Base-by-base conservation (phyloP, 495 filamentous ascomycete genomes). In the Cercophora samala region DNA sequence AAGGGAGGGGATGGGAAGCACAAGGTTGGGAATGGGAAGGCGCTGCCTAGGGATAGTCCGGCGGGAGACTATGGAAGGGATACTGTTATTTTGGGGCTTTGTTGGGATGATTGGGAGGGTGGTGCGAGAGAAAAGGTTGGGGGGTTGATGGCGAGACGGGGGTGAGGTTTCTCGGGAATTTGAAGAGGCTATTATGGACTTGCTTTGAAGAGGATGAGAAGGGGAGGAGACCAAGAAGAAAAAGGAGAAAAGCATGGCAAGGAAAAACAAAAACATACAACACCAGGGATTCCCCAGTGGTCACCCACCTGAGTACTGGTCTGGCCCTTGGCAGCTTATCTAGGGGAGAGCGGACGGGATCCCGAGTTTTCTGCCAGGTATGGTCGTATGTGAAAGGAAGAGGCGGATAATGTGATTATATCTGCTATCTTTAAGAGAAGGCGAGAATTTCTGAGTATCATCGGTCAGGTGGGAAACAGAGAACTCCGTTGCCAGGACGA, bases 331-430 rank as follows among this genome's bases (percentile, higher is more conserved):
- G 19, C 4, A 13, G 58, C 23, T 60, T 60, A 29, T 75, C 75
- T 77, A 77, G 72, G 77, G 78, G 75, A 78, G 81, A 81, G 77
- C 79, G 78, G 79, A 82, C 79, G 80, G 79, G 79, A 80, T 77
- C 76, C 78, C 78, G 77, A 75, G 68, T 78, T 67, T 32, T 63
- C 65, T 21, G 26, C 19, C 25, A 59, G 54, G 54, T 65, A 65
- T 65, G 63, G 63, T 59, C 63, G 63, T 65, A 65, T 65, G 63
- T 65, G 37, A 17, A 5, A 29, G 26, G 8, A 29, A 0, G 26
- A 8, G 8, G 3, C 8, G 26, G 4, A 29, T 29, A 29, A 29
- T 29, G 3, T 4, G 26, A 0, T 29, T 29, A 8, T 29, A 29
- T 29, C 4, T 29, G 26, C 26, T 29, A 8, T n/a, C n/a, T n/a